Evolutionary conservation across 2,329 filamentous ascomycete genomes (phyloP).

Genomic region (Volutella citrinella): DNA sequence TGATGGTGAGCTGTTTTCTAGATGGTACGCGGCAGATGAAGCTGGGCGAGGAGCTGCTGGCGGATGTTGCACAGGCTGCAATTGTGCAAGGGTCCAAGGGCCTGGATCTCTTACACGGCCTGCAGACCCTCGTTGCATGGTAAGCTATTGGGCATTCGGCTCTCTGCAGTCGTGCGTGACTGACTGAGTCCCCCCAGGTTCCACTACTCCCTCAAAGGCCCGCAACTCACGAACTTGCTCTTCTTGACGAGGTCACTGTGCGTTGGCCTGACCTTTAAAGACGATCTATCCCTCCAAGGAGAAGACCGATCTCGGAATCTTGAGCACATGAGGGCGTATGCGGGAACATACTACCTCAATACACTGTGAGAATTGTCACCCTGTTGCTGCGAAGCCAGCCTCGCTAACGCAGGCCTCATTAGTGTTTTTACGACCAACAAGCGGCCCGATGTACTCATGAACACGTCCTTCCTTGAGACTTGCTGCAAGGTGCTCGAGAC

Average conservation of each 20-base stretch:
- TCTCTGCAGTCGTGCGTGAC: too few relatives aligned
- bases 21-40: conserved; percentile 42
- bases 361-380: conserved; percentile 37
- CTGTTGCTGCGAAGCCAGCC: neutral
- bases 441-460: conserved; percentile 46
- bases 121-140: conserved; percentile 46
- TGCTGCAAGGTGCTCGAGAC: conserved; percentile 42
- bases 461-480: conserved; percentile 39
- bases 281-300: conserved; percentile 17
- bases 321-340: conserved; percentile 46
- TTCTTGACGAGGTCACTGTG: conserved; percentile 47
- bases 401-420: conserved; percentile 1
- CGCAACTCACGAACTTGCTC: conserved; percentile 47
- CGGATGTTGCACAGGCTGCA: conserved; percentile 39
- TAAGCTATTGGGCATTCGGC: conserved; percentile 28
- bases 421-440: conserved; percentile 46
- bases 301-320: conserved; percentile 27
- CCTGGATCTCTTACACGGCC: conserved; percentile 45
- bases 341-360: conserved; percentile 49
- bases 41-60: conserved; percentile 43
- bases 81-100: conserved; percentile 40
- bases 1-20: conserved; percentile 41
- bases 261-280: conserved; percentile 36
- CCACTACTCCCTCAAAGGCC: conserved; percentile 46
- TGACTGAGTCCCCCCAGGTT: too few relatives aligned